Percentiles rank a stretch among this genome's conserved stretches.
These are phyloP conservation scores for Phytophthora pinifolia DNA, from an alignment of 352 stramenopile genomes.

Conservation along the genomic window DNA sequence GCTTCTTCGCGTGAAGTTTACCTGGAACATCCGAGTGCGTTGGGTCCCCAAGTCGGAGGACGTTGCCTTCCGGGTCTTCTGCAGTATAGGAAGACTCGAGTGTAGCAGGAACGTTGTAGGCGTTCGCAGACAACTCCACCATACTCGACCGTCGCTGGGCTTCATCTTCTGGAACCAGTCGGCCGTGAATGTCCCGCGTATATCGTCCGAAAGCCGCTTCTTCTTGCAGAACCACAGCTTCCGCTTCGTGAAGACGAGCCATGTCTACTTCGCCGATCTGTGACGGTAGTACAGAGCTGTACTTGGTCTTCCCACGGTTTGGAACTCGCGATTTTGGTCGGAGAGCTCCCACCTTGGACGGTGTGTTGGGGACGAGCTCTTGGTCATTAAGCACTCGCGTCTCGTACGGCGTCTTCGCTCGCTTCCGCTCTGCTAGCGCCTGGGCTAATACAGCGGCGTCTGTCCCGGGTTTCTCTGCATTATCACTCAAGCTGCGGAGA, in stretches of 20 bases:
- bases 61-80: conserved; percentile 19
- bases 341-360: conserved; percentile 11
- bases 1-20: conserved; percentile 63
- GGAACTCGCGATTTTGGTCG: conserved; percentile 15
- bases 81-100: conserved; percentile 11
- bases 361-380: conserved; percentile 53
- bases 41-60: conserved; percentile 2
- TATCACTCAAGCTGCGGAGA: conserved; percentile 2
- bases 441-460: conserved; percentile 28
- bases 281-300: conserved; percentile 42
- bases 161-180: conserved; percentile 66
- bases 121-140: conserved; percentile 53
- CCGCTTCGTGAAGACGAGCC: conserved; percentile 67
- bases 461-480: background rate
- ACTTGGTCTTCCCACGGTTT: conserved; percentile 15
- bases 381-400: conserved; percentile 87
- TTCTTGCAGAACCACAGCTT: conserved; percentile 68
- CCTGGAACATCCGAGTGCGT: conserved; percentile 17
- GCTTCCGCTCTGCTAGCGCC: conserved; percentile 49
- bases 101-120: conserved; percentile 34
- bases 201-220: conserved; percentile 66
- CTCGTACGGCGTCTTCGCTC: conserved; percentile 77
- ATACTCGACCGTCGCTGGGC: conserved; percentile 53
- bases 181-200: conserved; percentile 67
- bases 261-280: conserved; percentile 88